Evolutionary conservation across 805 yeast species (phyloP).

Genomic region (Lachancea sp.): DNA sequence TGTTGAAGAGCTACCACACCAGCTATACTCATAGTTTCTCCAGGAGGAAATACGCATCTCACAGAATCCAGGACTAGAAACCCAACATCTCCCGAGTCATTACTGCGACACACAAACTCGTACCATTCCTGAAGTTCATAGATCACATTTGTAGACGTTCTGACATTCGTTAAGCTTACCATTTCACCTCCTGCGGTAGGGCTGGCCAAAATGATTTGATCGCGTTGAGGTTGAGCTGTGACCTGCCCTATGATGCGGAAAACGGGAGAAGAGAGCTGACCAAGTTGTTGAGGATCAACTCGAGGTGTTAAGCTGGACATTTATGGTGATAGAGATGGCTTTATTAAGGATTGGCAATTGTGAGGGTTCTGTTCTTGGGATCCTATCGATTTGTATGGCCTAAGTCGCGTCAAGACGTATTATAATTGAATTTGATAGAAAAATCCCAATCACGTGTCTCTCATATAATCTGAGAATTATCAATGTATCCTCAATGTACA

Average conservation of each 20-base stretch:
- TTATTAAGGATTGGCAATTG: too few species aligned
- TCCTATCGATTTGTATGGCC: too few species aligned
- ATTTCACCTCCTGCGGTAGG: slow-evolving; percentile 26
- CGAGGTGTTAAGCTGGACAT: slow-evolving; percentile 33
- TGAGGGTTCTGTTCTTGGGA: too few species aligned
- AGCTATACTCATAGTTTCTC: slow-evolving; percentile 27
- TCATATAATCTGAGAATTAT: too few species aligned
- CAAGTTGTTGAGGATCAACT: slow-evolving; percentile 27
- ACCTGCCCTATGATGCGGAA: slow-evolving; percentile 32
- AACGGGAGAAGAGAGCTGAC: slow-evolving; percentile 22
- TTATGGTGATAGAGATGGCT: background rate
- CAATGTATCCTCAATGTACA: too few species aligned
- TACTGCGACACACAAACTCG: slow-evolving; percentile 31
- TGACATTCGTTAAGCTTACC: slow-evolving; percentile 26
- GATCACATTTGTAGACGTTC: slow-evolving; percentile 21
- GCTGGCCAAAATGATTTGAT: slow-evolving; percentile 22
- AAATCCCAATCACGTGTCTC: too few species aligned
- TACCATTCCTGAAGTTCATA: slow-evolving; percentile 30
- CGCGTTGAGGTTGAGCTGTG: slow-evolving; percentile 27
- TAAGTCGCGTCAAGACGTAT: too few species aligned
- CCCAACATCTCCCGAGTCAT: slow-evolving; percentile 32
- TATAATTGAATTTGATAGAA: too few species aligned
- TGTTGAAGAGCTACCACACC: slow-evolving; percentile 32
- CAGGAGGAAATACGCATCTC: slow-evolving; percentile 22
- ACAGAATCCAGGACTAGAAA: slow-evolving; percentile 32